These are phyloP conservation scores for Cryptosporidium andersoni DNA, from an alignment of 169 alveolate species.

Conservation along the genomic window DNA sequence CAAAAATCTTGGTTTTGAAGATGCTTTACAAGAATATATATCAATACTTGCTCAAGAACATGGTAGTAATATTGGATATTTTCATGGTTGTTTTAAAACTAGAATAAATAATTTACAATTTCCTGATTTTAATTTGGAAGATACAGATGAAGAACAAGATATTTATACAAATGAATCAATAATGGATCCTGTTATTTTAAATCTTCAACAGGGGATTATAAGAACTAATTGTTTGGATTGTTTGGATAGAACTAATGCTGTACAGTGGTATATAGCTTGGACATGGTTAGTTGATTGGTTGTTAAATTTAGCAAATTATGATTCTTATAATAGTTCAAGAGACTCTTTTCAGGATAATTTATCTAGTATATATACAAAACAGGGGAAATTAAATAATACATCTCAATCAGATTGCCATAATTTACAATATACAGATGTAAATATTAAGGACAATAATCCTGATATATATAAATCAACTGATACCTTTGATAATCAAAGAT, in stretches of 20 bases:
- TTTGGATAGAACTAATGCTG: conserved; percentile 96
- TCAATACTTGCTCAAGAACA: conserved; percentile 32
- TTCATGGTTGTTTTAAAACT: conserved; percentile 36
- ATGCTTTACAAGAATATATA: conserved; percentile 65
- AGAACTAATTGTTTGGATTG: conserved; percentile 97
- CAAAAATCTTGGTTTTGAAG: conserved; percentile 71
- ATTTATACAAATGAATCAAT: not conserved
- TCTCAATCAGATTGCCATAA: no score
- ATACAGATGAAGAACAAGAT: not conserved
- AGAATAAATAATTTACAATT: conserved; percentile 9
- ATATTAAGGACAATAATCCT: no score
- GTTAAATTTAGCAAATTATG: no score
- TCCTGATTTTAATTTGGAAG: not conserved
- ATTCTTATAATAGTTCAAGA: no score
- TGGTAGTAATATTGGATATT: conserved; percentile 70
- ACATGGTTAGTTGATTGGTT: conserved; percentile 65
- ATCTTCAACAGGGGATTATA: conserved; percentile 91
- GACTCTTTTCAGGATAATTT: no score
- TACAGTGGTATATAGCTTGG: conserved; percentile 91
- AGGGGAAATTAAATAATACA: no score
- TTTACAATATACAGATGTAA: no score
- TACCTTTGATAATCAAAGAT: no score
- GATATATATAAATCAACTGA: no score
- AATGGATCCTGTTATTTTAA: conserved; percentile 5
- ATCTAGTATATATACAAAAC: no score